Conservation (phyloP, 2,329 filamentous ascomycete genomes). For the Phyllosticta capitalensis region DNA sequence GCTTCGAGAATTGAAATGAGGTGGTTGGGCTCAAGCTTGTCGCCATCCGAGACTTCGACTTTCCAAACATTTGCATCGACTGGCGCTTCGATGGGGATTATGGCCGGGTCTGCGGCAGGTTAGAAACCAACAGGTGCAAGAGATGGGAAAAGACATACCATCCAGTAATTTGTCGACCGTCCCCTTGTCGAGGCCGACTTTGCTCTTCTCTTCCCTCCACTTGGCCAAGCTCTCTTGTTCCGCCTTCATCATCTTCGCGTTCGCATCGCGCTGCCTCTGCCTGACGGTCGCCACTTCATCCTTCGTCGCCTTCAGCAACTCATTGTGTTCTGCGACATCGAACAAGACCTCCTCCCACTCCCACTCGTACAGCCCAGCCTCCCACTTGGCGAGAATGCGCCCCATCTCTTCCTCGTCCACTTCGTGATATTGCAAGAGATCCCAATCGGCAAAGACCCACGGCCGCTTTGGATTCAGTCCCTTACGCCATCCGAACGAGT, state of each 20-base stretch:
- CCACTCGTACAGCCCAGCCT: constrained; percentile 43
- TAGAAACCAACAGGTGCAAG: background rate
- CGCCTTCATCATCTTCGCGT: constrained; percentile 39
- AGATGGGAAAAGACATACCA: constrained; percentile 17
- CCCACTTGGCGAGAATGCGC: constrained; percentile 37
- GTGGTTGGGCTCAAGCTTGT: constrained; percentile 24
- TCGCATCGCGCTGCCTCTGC: constrained; percentile 37
- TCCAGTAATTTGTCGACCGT: constrained; percentile 41
- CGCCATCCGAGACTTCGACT: constrained; percentile 30
- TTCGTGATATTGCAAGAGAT: constrained; percentile 46
- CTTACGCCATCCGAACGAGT: constrained; percentile 43
- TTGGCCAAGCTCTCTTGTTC: constrained; percentile 36
- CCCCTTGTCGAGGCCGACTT: constrained; percentile 37
- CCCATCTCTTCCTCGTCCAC: constrained; percentile 46
- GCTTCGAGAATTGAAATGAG: constrained; percentile 36
- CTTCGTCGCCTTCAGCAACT: constrained; percentile 35
- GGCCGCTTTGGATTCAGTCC: constrained; percentile 39
- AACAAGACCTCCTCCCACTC: constrained; percentile 41
- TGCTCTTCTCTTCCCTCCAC: constrained; percentile 36
- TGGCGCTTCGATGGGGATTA: constrained; percentile 32
- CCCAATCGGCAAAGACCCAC: constrained; percentile 50
- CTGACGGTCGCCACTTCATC: constrained; percentile 41
- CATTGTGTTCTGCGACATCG: constrained; percentile 48
- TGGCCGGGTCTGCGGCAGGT: constrained; percentile 21
- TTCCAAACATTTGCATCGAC: constrained; percentile 40